A percentile compares a stretch with the other conserved stretches of the same genome.
Conservation (phyloP, 768 basidiomycete genomes). For the Leccinum uliginosum region DNA sequence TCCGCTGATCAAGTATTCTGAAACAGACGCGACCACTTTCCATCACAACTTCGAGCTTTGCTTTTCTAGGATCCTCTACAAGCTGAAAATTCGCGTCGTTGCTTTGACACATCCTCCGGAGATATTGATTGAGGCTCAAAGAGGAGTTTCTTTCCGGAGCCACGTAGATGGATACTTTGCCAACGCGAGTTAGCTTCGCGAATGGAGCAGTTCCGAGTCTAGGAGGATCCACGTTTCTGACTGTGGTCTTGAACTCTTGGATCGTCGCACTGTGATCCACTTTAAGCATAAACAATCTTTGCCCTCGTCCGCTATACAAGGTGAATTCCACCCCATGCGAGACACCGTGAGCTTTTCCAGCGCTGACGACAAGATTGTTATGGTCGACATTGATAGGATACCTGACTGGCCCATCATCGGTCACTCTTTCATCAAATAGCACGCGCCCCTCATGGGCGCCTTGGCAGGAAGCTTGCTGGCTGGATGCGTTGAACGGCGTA, state of each 20-base stretch:
- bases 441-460: conserved; percentile 18
- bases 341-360: conserved; percentile 26
- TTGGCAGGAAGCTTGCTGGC: conserved; percentile 27
- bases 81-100: background rate
- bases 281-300: background rate
- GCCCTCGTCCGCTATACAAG: conserved; percentile 12
- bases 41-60: background rate
- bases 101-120: background rate
- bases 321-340: conserved; percentile 13
- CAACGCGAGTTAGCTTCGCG: conserved; percentile 1
- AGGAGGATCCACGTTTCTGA: background rate
- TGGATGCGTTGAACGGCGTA: background rate
- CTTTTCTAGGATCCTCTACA: background rate
- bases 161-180: background rate
- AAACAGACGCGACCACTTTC: background rate
- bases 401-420: conserved; percentile 3
- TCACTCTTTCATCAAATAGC: conserved; percentile 20
- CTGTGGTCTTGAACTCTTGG: conserved; percentile 9
- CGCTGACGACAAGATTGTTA: conserved; percentile 15
- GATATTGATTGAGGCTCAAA: background rate
- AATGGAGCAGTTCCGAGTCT: background rate
- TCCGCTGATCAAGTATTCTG: background rate
- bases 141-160: background rate
- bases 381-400: background rate
- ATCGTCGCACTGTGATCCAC: background rate